Conservation (phyloP, 148 eudicot species). For the Rhododendron mucronatum region DNA sequence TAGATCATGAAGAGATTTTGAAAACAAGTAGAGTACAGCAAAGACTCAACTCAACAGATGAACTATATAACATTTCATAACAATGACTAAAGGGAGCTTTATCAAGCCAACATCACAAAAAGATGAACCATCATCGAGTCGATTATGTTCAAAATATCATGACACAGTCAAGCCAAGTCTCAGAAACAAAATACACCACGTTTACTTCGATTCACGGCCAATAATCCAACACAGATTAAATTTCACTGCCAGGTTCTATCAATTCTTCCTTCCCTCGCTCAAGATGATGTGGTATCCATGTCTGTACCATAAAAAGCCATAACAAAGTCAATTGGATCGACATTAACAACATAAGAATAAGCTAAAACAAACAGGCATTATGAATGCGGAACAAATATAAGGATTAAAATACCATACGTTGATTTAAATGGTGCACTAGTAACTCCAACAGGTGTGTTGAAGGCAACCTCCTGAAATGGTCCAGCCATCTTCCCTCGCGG, state of each 20-base stretch:
- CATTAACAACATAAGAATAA: neutral
- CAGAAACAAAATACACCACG: neutral
- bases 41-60: neutral
- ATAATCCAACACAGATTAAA: neutral
- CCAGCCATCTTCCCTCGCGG: slow-evolving; percentile 99
- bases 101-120: neutral
- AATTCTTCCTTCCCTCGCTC: slow-evolving; percentile 72
- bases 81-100: neutral
- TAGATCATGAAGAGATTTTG: neutral
- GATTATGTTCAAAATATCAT: neutral
- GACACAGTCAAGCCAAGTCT: slow-evolving; percentile 1
- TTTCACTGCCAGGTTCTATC: slow-evolving; percentile 13
- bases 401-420: slow-evolving; percentile 45
- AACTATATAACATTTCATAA: neutral
- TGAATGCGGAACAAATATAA: neutral
- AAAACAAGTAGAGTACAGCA: neutral
- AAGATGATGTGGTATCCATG: slow-evolving; percentile 89
- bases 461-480: slow-evolving; percentile 97
- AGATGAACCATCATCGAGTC: neutral
- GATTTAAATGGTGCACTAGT: slow-evolving; percentile 94
- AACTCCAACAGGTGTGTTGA: slow-evolving; percentile 80
- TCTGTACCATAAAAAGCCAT: slow-evolving; percentile 34
- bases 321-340: neutral
- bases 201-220: neutral
- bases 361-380: neutral